Evolutionary conservation across 306 rosid species (phyloP), one percentile per base, ranked within the genome.

Genomic region (Malus sylvestris): DNA sequence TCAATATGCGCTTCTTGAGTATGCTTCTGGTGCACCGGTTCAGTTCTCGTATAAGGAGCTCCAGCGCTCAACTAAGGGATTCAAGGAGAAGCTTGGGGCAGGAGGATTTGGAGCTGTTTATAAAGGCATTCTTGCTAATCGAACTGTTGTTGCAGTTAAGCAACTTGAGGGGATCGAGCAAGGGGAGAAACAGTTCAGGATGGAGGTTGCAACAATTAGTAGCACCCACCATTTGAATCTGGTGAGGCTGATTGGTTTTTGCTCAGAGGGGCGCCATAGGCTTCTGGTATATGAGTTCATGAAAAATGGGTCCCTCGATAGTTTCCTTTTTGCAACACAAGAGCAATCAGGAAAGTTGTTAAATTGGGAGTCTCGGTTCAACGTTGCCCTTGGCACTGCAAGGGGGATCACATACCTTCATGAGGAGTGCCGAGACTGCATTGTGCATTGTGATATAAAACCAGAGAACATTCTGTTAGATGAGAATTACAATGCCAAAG

Each of bases 71-170:
- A 92, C 98, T 0, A 90, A 90, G 57, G 97, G 96, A 44, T 92
- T 90, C 87, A 88, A 84, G 88, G 98, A 95, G 76, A 90, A 88
- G 86, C 97, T 95, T 30, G 98, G 98, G 65, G 91, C 86, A 0
- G 98, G 98, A 42, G 97, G 96, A 58, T 88, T 90, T 67, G 97
- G 98, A 29, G 90, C 94, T 49, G 94, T 90, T 63, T 94, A 94
- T 63, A 84, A 76, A 71, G 98, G 96, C 12, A 63, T 75, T 80
- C 97, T 94, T 11, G 78, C 91, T 33, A 89, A 90, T 45, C 81
- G 76, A 83, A 90, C 93, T 4, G 88, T 88, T 77, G 88, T 90
- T 64, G 97, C 98, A 0, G 96, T 91, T 74, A 94, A 94, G 83
- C 97, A 80, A 76, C 97, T 94, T 8, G 96, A 90, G 78, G 96